These are phyloP conservation scores for Nematocida major DNA, from an alignment of 371 early-diverging fungal species.

Conservation along the genomic window DNA sequence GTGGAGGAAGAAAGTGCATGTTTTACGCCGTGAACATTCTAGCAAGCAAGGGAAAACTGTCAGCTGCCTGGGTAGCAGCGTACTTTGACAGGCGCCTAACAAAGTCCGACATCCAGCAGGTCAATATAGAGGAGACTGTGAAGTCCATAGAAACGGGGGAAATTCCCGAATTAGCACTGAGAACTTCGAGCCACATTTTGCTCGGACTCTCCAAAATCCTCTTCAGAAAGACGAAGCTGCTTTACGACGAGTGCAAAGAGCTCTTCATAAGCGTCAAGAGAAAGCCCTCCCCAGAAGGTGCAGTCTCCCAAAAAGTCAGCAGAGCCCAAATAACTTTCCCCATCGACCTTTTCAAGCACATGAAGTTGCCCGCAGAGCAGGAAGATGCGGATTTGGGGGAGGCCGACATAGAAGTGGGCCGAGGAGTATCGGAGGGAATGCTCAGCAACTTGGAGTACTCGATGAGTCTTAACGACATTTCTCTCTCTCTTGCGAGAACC, in stretches of 20 bases:
- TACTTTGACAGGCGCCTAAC: slow-evolving; percentile 88
- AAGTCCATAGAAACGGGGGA: slow-evolving; percentile 74
- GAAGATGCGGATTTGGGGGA: not conserved
- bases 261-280: not conserved
- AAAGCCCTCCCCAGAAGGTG: not conserved
- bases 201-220: slow-evolving; percentile 87
- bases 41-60: slow-evolving; percentile 76
- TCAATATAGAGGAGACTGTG: slow-evolving; percentile 64
- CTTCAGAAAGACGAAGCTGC: slow-evolving; percentile 83
- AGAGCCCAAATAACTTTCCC: not conserved
- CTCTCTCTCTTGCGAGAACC: not conserved
- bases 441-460: not conserved
- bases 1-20: slow-evolving; percentile 6
- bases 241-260: slow-evolving; percentile 90
- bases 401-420: not conserved
- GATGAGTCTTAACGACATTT: slow-evolving; percentile 1
- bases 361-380: not conserved
- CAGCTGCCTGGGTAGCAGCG: slow-evolving; percentile 91
- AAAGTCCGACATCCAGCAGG: slow-evolving; percentile 79
- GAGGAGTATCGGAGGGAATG: not conserved
- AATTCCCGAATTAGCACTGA: slow-evolving; percentile 76
- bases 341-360: not conserved
- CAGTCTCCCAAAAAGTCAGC: not conserved
- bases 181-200: slow-evolving; percentile 85
- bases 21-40: slow-evolving; percentile 59